Conservation (phyloP, 148 eudicot genomes). For the Talinum fruticosum region DNA sequence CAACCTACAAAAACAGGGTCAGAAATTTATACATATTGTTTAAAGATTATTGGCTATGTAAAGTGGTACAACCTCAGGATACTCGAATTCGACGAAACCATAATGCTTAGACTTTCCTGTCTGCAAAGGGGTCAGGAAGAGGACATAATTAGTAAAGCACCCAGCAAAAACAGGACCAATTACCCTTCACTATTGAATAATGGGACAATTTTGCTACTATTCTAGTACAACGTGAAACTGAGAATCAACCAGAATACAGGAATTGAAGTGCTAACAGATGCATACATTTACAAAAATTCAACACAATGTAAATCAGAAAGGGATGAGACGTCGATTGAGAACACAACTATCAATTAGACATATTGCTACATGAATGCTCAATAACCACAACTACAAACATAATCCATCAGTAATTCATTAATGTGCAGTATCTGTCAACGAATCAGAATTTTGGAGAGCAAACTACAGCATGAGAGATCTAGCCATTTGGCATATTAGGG, state of each 20-base stretch:
- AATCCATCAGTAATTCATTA: no score
- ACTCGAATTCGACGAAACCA: slow-evolving; percentile 89
- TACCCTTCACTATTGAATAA: neutral
- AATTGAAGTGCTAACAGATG: neutral
- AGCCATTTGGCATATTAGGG: no score
- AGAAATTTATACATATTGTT: neutral
- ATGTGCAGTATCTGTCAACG: no score
- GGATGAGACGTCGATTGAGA: neutral
- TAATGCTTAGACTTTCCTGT: slow-evolving; percentile 93
- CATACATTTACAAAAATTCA: neutral
- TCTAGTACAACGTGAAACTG: neutral
- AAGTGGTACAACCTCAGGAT: slow-evolving; percentile 65
- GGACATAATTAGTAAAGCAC: neutral
- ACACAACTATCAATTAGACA: neutral
- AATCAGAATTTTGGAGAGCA: no score
- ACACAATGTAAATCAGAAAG: neutral
- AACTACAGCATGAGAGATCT: no score
- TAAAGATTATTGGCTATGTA: neutral
- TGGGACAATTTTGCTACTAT: neutral
- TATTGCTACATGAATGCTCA: neutral
- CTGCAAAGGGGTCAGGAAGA: slow-evolving; percentile 37
- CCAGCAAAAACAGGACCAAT: neutral
- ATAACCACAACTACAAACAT: neutral
- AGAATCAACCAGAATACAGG: neutral
- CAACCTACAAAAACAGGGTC: slow-evolving; percentile 52